Base-by-base conservation (phyloP, 257 asterid species). In the Plantago ovata region DNA sequence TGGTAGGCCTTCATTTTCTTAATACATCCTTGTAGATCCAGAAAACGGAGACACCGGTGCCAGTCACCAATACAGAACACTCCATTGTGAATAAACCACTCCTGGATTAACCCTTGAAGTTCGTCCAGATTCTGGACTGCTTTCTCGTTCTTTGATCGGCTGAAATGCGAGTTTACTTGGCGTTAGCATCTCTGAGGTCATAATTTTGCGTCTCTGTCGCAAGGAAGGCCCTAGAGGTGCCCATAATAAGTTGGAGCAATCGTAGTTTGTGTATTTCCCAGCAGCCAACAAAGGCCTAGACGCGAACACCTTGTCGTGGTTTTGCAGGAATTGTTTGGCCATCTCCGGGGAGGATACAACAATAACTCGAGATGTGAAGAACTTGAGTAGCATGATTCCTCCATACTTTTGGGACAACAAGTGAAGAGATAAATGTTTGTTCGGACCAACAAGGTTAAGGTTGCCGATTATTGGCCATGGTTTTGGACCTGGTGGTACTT, bases 381-480 rank as follows among this genome's bases (percentile, higher is more conserved):
- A 8, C 48, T 7, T 43, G 0, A 43, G 48, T 13, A 7, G 48
- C 48, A 43, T 43, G 10, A 43, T 11, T 43, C 16, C 48, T 43
- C 48, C 48, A 43, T 43, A 43, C 16, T 43, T 43, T 12, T 43
- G 48, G 13, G 48, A 9, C 16, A 43, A 16, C 14, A 9, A 5
- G 16, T 43, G 48, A 13, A 13, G n/a, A 16, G 48, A 43, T 13
- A 4, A 16, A 43, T 43, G 48, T 4, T 14, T 14, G 14, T 12
- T 43, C 18, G 13, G 16, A 16, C 48, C 48, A 43, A 12, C 3
- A 12, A 43, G 48, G 16, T 43, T 43, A 1, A 43, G 16, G 16
- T 43, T 43, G 16, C 48, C 48, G 48, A 43, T 43, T 43, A 43
- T 43, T 1, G 48, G 48, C 48, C 48, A 43, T 43, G 48, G 48